Evolutionary conservation across 768 basidiomycete species (phyloP), one percentile per base, ranked within the genome.

Genomic region (Calocybe gangraenosa): DNA sequence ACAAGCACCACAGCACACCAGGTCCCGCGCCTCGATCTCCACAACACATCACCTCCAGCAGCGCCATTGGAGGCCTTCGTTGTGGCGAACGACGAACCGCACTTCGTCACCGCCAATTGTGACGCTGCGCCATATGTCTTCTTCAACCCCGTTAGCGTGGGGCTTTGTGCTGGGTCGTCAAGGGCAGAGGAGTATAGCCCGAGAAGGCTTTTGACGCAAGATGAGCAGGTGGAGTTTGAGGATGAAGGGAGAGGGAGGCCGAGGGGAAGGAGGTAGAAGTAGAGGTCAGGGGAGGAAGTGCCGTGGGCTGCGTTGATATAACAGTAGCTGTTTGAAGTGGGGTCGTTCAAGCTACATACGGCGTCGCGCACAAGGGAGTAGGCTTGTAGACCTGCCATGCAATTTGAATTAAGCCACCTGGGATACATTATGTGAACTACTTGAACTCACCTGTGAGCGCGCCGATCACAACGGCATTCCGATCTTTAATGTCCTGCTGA

Each of bases 261-360:
- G 9, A 83, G 72, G 2, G 83, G 82, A 9, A 92, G 71, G 28
- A 69, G 62, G 67, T 87, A 92, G 60, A 81, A 78, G 68, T 82
- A 88, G n/a, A 81, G 61, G 58, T 87, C 86, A 6, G 25, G 11
- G 11, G 25, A 11, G 17, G 80, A 74, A 0, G 84, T 78, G 49
- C 70, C 69, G 25, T 65, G 68, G 17, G 78, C 74, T 11, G 89
- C 86, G 49, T 81, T 71, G 43, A 88, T 42, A 65, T 78, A 91
- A 67, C 89, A 92, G 65, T 89, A 92, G 0, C 78, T 62, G 54
- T 82, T 73, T 22, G 79, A 73, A 3, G 67, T 55, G 8, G 80
- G 71, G 61, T 87, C 71, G 7, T 70, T 52, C 18, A 76, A 67
- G n/a, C n/a, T n/a, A 58, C 90, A 92, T 5, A 74, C 85, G 0